Evolutionary conservation across 495 filamentous ascomycete species (phyloP).

Genomic region (Cercophora sp.): DNA sequence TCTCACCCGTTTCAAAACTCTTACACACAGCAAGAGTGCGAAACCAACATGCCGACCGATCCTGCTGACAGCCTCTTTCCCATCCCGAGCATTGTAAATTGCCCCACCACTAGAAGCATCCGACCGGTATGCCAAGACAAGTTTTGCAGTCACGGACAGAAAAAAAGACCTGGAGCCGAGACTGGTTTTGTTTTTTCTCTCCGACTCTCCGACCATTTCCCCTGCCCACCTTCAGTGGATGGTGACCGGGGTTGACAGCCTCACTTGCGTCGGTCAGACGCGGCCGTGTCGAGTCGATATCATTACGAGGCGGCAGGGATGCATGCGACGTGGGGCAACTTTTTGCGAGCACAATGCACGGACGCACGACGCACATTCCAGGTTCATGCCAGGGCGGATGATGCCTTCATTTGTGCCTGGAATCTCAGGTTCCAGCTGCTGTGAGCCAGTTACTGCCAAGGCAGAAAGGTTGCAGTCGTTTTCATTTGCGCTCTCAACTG

Average conservation of each 20-base stretch:
- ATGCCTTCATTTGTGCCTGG: not conserved
- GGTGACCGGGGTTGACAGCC: conserved; percentile 22
- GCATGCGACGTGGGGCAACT: conserved; percentile 18
- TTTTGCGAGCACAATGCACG: not conserved
- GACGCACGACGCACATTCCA: not conserved
- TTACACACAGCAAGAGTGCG: conserved; percentile 4
- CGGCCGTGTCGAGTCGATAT: conserved; percentile 24
- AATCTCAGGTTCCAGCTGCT: not conserved
- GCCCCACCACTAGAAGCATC: too few relatives aligned
- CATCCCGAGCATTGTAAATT: conserved; percentile 1
- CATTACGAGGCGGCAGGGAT: conserved; percentile 18
- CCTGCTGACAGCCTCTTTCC: not conserved
- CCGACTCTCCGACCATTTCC: conserved; percentile 5
- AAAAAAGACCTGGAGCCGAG: not conserved
- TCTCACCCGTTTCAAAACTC: not conserved
- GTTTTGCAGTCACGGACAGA: not conserved
- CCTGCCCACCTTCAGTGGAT: conserved; percentile 2
- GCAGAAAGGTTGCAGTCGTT: not conserved
- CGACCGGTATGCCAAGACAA: too few relatives aligned
- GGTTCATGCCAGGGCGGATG: conserved; percentile 2
- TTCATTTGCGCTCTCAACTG: not conserved
- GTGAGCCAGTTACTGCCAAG: not conserved
- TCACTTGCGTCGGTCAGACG: conserved; percentile 27
- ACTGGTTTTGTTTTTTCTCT: conserved; percentile 1
- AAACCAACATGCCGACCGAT: not conserved